Conservation (phyloP, 2,329 filamentous ascomycete species). For the Teratosphaeria pseudoeucalypti region DNA sequence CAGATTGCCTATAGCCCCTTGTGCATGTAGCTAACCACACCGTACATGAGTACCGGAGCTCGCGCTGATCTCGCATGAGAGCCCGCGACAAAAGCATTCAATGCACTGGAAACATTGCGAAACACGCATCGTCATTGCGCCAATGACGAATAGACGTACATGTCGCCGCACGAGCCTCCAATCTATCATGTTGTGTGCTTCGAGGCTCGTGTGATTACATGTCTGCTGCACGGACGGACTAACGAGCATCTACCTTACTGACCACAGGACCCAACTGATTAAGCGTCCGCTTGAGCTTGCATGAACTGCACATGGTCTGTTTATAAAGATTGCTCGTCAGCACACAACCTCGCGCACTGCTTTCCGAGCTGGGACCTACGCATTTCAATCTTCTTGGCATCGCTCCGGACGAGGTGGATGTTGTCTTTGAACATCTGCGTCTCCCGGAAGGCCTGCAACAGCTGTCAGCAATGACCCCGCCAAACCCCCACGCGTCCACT, state of each 20-base stretch:
- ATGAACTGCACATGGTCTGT: slow-evolving; percentile 1
- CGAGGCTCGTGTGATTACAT: no score
- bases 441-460: slow-evolving; percentile 26
- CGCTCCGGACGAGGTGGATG: slow-evolving; percentile 17
- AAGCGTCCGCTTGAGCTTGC: background rate
- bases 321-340: background rate
- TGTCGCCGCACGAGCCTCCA: no score
- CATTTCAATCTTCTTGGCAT: slow-evolving; percentile 6
- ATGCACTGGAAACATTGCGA: background rate
- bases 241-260: background rate
- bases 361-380: background rate
- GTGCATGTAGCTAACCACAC: no score
- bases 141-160: background rate
- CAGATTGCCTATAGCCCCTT: no score
- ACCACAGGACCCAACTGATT: background rate
- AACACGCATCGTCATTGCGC: background rate
- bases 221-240: background rate
- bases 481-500: background rate
- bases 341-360: background rate
- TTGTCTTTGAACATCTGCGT: slow-evolving; percentile 35
- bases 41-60: no score
- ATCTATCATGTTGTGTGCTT: no score
- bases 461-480: background rate
- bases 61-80: no score
- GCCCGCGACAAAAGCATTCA: background rate